Evolutionary conservation across 106 monocot genomes (phyloP).

Genomic region (Alisma plantagoaquatica): DNA sequence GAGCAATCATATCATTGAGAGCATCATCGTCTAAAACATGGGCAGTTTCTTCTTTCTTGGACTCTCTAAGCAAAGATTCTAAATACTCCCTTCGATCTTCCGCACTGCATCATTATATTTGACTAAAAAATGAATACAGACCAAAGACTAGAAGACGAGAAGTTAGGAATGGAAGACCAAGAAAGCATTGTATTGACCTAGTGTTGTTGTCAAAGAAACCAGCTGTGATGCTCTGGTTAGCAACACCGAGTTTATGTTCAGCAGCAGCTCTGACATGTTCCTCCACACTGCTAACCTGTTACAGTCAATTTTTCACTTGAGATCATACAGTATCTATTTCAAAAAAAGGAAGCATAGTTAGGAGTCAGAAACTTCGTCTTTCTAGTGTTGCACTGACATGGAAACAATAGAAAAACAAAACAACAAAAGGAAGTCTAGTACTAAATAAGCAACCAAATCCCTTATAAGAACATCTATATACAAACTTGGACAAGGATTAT

Average conservation of each 20-base stretch:
- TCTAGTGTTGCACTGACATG: too few relatives aligned
- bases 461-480: background rate
- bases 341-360: too few relatives aligned
- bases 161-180: background rate
- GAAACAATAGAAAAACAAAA: background rate
- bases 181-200: constrained; percentile 30
- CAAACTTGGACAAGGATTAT: too few relatives aligned
- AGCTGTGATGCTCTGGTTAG: constrained; percentile 99
- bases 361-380: too few relatives aligned
- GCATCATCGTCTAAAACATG: constrained; percentile 96
- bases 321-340: too few relatives aligned
- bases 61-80: constrained; percentile 88
- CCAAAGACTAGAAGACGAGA: background rate
- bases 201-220: constrained; percentile 99
- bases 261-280: constrained; percentile 99
- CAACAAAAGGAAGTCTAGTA: background rate
- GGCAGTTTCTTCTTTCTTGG: constrained; percentile 97
- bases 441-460: background rate
- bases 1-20: constrained; percentile 89
- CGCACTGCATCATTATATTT: too few relatives aligned
- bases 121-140: constrained; percentile 8
- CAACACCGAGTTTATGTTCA: constrained; percentile 99
- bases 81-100: constrained; percentile 99
- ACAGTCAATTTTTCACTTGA: too few relatives aligned
- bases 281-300: constrained; percentile 83